These are phyloP conservation scores for Venturia pyrina DNA, from an alignment of 2,329 filamentous ascomycete genomes.

Conservation along the genomic window DNA sequence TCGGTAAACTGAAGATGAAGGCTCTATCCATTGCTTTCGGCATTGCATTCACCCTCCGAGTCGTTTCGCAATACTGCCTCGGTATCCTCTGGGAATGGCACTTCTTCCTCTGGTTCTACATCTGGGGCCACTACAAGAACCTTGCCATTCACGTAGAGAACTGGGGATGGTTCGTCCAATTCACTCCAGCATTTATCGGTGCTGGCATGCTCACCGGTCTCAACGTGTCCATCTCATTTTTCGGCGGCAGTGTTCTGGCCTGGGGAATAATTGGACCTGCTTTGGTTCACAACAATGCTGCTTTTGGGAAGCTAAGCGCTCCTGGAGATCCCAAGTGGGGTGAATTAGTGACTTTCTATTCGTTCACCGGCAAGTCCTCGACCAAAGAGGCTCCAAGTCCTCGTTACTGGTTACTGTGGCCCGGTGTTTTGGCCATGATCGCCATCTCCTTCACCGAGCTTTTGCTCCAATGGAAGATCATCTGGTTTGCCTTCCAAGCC, in stretches of 20 bases:
- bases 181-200: constrained; percentile 52
- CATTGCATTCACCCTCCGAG: constrained; percentile 41
- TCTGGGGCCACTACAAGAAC: constrained; percentile 44
- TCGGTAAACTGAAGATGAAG: constrained; percentile 48
- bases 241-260: constrained; percentile 44
- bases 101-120: constrained; percentile 40
- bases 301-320: constrained; percentile 31
- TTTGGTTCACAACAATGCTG: constrained; percentile 42
- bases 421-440: constrained; percentile 41
- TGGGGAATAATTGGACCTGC: constrained; percentile 49
- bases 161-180: constrained; percentile 53
- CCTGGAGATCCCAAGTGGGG: constrained; percentile 34
- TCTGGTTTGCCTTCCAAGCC: constrained; percentile 39
- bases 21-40: constrained; percentile 43
- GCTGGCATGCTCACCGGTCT: constrained; percentile 49
- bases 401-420: constrained; percentile 44
- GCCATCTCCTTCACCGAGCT: constrained; percentile 40
- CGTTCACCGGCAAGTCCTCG: constrained; percentile 25
- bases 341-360: constrained; percentile 30
- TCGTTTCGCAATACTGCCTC: constrained; percentile 48
- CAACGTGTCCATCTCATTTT: constrained; percentile 50
- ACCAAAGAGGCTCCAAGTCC: constrained; percentile 37
- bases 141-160: constrained; percentile 44
- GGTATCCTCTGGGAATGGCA: constrained; percentile 53
- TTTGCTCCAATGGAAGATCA: constrained; percentile 33